phyloP scores from a whole-genome alignment of 2,329 filamentous ascomycete genomes.

The Cladophialophora exuberans region DNA sequence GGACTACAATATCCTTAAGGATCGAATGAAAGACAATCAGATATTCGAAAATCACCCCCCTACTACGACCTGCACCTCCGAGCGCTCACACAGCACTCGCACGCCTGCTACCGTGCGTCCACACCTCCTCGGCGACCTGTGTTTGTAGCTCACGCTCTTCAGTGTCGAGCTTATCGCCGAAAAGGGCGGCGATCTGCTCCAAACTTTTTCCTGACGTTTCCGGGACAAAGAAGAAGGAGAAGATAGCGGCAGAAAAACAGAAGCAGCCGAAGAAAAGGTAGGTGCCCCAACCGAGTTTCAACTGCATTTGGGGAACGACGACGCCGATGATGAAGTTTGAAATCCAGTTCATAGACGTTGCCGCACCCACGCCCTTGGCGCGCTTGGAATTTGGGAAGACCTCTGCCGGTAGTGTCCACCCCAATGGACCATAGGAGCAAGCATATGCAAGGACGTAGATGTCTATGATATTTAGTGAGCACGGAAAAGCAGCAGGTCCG shows the following conservation, averaged over 20 bases:
- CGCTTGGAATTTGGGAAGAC: constrained; percentile 64
- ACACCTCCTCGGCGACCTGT: constrained; percentile 3
- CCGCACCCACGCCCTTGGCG: constrained; percentile 68
- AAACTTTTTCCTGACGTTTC: constrained; percentile 61
- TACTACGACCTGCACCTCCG: too few species aligned
- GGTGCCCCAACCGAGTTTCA: constrained; percentile 55
- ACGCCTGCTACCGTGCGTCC: not conserved
- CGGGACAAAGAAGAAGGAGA: constrained; percentile 51
- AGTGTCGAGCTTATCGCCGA: too few species aligned
- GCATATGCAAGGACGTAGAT: constrained; percentile 60
- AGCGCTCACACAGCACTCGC: not conserved
- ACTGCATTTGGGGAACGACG: constrained; percentile 66
- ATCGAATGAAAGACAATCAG: too few species aligned
- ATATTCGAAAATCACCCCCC: too few species aligned
- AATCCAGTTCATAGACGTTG: constrained; percentile 66
- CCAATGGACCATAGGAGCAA: constrained; percentile 53
- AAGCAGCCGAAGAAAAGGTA: constrained; percentile 63
- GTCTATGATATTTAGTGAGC: too few species aligned
- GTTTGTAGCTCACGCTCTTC: not conserved
- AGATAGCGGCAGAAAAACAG: constrained; percentile 1
- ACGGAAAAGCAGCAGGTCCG: too few species aligned
- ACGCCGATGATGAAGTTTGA: constrained; percentile 68
- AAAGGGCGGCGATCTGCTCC: constrained; percentile 57
- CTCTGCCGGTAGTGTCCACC: constrained; percentile 53
- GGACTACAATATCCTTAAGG: too few species aligned